phyloP scores from a whole-genome alignment of 78 protist genomes.

The Dictyostelium purpureum region DNA sequence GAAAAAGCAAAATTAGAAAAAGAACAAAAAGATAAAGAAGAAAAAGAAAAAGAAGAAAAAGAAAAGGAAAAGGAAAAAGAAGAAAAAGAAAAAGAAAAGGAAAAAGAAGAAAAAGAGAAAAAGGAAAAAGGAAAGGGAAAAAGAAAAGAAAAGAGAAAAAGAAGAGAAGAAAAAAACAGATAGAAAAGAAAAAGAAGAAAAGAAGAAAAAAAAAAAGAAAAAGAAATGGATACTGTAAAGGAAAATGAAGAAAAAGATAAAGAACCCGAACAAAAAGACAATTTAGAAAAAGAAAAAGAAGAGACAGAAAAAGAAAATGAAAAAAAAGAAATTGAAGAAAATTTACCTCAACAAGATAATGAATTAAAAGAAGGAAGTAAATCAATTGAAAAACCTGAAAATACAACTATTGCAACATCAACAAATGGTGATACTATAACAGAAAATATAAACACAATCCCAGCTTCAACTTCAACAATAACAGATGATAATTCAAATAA shows the following conservation, averaged over 20 bases:
- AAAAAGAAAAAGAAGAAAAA: neutral
- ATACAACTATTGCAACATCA: neutral
- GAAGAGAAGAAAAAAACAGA: neutral
- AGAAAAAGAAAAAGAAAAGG: neutral
- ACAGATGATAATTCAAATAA: no score
- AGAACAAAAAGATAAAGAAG: neutral
- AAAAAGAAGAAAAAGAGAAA: neutral
- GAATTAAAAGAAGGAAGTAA: neutral
- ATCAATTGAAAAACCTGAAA: neutral
- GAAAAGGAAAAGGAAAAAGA: neutral
- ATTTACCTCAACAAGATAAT: neutral
- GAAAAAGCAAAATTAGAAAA: neutral
- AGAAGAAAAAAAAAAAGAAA: slow-evolving; percentile 1
- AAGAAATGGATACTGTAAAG: no score
- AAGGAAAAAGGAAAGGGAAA: neutral
- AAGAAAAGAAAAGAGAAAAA: neutral
- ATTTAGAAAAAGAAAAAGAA: neutral
- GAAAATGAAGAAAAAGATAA: neutral
- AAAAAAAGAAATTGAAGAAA: neutral
- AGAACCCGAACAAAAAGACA: neutral
- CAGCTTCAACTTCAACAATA: no score
- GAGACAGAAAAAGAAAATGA: neutral
- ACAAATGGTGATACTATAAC: neutral
- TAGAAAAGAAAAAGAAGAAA: neutral
- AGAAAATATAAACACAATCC: no score